Percentiles rank a stretch among this genome's conserved stretches.
These are phyloP conservation scores for Rhamnella rubrinervis DNA, from an alignment of 331 rosid genomes.

Conservation along the genomic window DNA sequence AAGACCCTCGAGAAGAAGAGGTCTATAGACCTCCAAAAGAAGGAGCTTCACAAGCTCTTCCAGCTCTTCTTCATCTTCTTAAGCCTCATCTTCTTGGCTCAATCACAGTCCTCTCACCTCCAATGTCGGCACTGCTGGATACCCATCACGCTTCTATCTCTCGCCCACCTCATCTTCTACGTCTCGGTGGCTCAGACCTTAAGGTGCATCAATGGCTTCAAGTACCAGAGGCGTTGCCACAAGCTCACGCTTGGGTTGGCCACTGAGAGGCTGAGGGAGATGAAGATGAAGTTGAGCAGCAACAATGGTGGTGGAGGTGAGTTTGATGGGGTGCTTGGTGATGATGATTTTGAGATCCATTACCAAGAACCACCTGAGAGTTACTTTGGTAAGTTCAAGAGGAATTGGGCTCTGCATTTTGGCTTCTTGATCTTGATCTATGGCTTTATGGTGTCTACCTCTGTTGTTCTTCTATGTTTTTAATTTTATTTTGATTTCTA, in stretches of 20 bases:
- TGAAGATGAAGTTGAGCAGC: slow-evolving; percentile 42
- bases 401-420: slow-evolving; percentile 91
- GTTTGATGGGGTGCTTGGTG: slow-evolving; percentile 29
- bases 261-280: slow-evolving; percentile 69
- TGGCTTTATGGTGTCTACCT: slow-evolving; percentile 69
- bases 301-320: slow-evolving; percentile 11
- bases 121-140: slow-evolving; percentile 93
- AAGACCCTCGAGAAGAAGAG: slow-evolving; percentile 92
- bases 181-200: slow-evolving; percentile 89
- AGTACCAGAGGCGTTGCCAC: slow-evolving; percentile 94
- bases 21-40: slow-evolving; percentile 85
- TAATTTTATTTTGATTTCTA: neutral
- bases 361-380: slow-evolving; percentile 90
- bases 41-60: slow-evolving; percentile 72
- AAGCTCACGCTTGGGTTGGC: slow-evolving; percentile 86
- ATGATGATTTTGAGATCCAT: slow-evolving; percentile 76
- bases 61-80: slow-evolving; percentile 82
- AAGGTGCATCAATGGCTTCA: slow-evolving; percentile 84
- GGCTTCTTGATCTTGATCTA: slow-evolving; percentile 76
- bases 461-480: slow-evolving; percentile 79
- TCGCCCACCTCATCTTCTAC: slow-evolving; percentile 80
- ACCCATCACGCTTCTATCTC: slow-evolving; percentile 81
- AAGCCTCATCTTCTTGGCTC: slow-evolving; percentile 46
- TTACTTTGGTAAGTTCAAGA: slow-evolving; percentile 86
- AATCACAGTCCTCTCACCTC: slow-evolving; percentile 53